Percentiles rank a stretch among this genome's conserved stretches.
These are phyloP conservation scores for Kernera saxatilis DNA, from an alignment of 345 rosid genomes.

Conservation along the genomic window DNA sequence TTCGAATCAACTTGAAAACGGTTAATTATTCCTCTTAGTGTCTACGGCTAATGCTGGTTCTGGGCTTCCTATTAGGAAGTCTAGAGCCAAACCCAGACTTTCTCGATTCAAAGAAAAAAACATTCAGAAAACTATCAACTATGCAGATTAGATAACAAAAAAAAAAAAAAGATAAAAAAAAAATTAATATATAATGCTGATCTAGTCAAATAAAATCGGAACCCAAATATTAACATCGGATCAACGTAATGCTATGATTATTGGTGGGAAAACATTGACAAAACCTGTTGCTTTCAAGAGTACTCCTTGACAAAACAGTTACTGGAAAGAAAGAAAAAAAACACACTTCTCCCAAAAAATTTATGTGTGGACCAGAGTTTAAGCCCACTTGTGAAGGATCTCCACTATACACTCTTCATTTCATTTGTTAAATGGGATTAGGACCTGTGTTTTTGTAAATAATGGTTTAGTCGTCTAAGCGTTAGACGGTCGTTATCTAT, in stretches of 20 bases:
- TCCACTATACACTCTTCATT: not conserved
- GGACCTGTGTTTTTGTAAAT: not conserved
- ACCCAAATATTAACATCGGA: not conserved
- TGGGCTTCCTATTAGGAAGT: too few relatives aligned
- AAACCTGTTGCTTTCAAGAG: not conserved
- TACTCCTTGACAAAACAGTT: not conserved
- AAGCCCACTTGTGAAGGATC: conserved; percentile 1
- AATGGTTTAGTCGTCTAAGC: not conserved
- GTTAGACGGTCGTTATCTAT: not conserved
- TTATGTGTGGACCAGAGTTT: not conserved
- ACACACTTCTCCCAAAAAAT: not conserved
- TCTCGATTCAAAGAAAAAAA: too few relatives aligned
- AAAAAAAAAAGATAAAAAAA: not conserved
- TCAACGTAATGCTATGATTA: not conserved
- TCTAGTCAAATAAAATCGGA: not conserved
- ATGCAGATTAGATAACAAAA: not conserved
- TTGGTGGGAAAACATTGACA: not conserved
- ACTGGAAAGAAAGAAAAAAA: not conserved
- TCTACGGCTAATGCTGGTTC: too few relatives aligned
- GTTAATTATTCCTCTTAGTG: too few relatives aligned
- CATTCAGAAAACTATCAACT: too few relatives aligned
- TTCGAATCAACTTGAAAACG: too few relatives aligned
- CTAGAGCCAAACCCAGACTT: too few relatives aligned
- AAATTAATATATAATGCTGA: not conserved
- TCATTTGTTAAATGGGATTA: not conserved